A percentile compares a stretch with the other conserved stretches of the same genome.
phyloP scores from a whole-genome alignment of 1,284 basidiomycete species.

The Boletus smithii region DNA sequence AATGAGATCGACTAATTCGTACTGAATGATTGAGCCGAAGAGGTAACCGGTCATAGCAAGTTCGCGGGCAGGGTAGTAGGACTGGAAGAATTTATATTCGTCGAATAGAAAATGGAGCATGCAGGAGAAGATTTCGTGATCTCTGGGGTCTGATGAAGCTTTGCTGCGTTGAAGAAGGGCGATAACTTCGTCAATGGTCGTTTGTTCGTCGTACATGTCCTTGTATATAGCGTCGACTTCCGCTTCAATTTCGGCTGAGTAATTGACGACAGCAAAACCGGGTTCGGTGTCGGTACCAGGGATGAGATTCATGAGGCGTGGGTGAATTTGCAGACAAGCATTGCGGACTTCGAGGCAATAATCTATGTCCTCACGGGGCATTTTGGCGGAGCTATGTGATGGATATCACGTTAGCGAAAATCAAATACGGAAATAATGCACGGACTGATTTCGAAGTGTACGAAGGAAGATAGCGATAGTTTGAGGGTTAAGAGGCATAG shows the following conservation, averaged over 20 bases:
- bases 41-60: constrained; percentile 94
- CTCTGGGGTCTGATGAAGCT: constrained; percentile 76
- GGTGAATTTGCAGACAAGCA: constrained; percentile 92
- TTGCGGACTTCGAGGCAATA: constrained; percentile 93
- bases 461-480: constrained; percentile 92
- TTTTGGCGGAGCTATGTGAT: constrained; percentile 52
- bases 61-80: constrained; percentile 91
- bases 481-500: constrained; percentile 78
- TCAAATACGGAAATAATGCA: constrained; percentile 15
- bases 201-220: constrained; percentile 95
- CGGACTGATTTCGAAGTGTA: constrained; percentile 76
- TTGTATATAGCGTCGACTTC: constrained; percentile 97
- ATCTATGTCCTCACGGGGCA: constrained; percentile 78
- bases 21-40: constrained; percentile 95
- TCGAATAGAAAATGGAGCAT: constrained; percentile 99
- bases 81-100: constrained; percentile 99
- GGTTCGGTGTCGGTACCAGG: constrained; percentile 89
- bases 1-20: constrained; percentile 91
- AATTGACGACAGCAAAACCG: constrained; percentile 87
- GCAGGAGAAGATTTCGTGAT: constrained; percentile 97
- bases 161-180: constrained; percentile 83
- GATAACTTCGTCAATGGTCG: constrained; percentile 93
- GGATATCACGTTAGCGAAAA: constrained; percentile 1
- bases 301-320: constrained; percentile 92
- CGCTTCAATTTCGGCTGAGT: constrained; percentile 84